phyloP scores from a whole-genome alignment of 2,329 filamentous ascomycete species.

The Apiospora rasikravindrae region DNA sequence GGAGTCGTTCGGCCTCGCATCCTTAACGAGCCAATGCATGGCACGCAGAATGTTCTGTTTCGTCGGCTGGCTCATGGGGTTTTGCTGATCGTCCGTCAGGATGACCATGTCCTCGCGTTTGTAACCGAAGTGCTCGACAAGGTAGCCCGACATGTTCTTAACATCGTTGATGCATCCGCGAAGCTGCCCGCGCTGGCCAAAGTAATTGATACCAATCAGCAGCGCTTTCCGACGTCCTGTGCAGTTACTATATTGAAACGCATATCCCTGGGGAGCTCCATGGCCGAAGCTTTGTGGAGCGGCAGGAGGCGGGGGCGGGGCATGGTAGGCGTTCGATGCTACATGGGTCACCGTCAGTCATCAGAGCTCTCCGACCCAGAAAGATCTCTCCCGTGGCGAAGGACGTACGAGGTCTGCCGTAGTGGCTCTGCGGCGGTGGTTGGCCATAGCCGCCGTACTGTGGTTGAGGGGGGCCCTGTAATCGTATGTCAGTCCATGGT shows the following conservation, averaged over 20 bases:
- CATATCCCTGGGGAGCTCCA: conserved; percentile 80
- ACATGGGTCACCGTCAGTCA: background rate
- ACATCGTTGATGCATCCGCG: conserved; percentile 97
- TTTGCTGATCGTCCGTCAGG: conserved; percentile 94
- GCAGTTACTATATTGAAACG: conserved; percentile 90
- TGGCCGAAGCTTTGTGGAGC: conserved; percentile 76
- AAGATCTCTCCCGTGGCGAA: background rate
- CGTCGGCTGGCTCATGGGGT: conserved; percentile 95
- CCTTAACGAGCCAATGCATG: conserved; percentile 98
- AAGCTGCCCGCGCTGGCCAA: conserved; percentile 87
- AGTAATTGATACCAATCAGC: conserved; percentile 96
- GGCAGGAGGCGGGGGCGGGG: conserved; percentile 70
- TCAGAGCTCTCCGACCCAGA: background rate
- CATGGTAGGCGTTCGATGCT: conserved; percentile 31
- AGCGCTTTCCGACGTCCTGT: conserved; percentile 88
- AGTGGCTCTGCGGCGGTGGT: conserved; percentile 45
- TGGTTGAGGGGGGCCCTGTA: conserved; percentile 35
- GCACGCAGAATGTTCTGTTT: conserved; percentile 94
- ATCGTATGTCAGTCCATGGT: background rate
- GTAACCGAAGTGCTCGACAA: conserved; percentile 89
- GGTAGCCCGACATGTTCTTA: conserved; percentile 92
- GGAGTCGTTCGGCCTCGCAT: conserved; percentile 89
- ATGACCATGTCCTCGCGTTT: conserved; percentile 97
- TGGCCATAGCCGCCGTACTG: conserved; percentile 51
- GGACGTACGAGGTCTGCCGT: conserved; percentile 55